Conservation (phyloP, 1,284 basidiomycete genomes). For the Hemileia vastatrix region DNA sequence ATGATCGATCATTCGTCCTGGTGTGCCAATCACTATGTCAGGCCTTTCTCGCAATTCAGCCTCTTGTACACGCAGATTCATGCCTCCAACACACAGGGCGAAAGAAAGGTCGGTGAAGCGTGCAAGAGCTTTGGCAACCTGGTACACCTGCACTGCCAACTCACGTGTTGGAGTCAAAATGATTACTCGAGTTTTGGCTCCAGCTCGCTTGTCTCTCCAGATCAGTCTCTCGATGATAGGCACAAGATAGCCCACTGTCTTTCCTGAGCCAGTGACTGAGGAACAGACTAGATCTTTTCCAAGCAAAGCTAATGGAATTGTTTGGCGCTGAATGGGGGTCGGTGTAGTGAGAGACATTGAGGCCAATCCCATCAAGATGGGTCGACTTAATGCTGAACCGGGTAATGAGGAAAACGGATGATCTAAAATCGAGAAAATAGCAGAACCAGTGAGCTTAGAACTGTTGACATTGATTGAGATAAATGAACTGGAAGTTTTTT, state of each 20-base stretch:
- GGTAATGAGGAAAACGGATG: constrained; percentile 23
- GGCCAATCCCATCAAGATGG: constrained; percentile 73
- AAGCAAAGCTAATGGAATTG: constrained; percentile 81
- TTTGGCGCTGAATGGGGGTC: constrained; percentile 87
- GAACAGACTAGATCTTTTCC: constrained; percentile 92
- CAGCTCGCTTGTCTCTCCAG: constrained; percentile 23
- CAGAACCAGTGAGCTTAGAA: neutral
- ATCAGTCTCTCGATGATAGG: constrained; percentile 78
- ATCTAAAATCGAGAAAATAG: constrained; percentile 3
- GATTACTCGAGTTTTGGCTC: constrained; percentile 75
- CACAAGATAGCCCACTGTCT: constrained; percentile 91
- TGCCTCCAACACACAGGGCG: constrained; percentile 78
- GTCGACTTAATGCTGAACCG: constrained; percentile 59
- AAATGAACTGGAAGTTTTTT: too few species aligned
- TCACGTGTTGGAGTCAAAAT: constrained; percentile 88
- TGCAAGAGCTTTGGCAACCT: constrained; percentile 74
- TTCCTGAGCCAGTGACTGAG: constrained; percentile 90
- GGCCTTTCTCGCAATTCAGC: constrained; percentile 70
- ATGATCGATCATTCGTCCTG: constrained; percentile 92
- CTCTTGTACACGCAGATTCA: constrained; percentile 86
- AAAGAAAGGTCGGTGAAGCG: constrained; percentile 79
- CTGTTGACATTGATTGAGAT: neutral
- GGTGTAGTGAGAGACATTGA: constrained; percentile 71
- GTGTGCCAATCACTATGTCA: constrained; percentile 87
- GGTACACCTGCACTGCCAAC: constrained; percentile 85